Conservation (phyloP, 179 eudicot species). For the Beta corolliflora region DNA sequence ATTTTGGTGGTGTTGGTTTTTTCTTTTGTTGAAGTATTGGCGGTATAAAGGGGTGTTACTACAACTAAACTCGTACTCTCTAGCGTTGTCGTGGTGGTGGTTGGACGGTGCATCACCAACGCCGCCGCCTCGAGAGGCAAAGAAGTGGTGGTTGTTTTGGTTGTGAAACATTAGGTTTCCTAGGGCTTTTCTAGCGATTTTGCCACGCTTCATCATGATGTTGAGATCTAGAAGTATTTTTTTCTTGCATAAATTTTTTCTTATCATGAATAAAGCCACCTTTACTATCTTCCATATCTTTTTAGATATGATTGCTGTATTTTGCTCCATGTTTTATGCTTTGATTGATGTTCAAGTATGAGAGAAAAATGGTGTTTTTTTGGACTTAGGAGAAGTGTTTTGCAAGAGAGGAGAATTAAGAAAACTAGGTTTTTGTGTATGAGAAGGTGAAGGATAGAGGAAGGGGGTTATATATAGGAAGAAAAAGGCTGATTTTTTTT, state of each 20-base stretch:
- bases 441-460: background rate
- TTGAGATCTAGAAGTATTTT: conserved; percentile 31
- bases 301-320: conserved; percentile 40
- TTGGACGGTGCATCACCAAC: conserved; percentile 23
- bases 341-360: background rate
- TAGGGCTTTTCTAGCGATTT: conserved; percentile 33
- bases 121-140: background rate
- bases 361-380: background rate
- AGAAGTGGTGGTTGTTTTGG: conserved; percentile 35
- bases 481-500: background rate
- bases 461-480: background rate
- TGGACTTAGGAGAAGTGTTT: background rate
- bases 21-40: conserved; percentile 29
- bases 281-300: conserved; percentile 45
- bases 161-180: conserved; percentile 49
- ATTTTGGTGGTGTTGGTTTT: conserved; percentile 16
- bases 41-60: conserved; percentile 48
- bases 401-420: background rate
- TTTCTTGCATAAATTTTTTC: conserved; percentile 45
- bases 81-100: conserved; percentile 18
- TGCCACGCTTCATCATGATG: too few relatives aligned
- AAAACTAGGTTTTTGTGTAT: background rate
- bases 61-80: conserved; percentile 69
- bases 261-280: conserved; percentile 42
- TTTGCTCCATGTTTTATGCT: conserved; percentile 37